Percentiles rank a stretch among this genome's conserved stretches.
Evolutionary conservation across 306 rosid genomes (phyloP).

Genomic region (Canavalia ensiformis): DNA sequence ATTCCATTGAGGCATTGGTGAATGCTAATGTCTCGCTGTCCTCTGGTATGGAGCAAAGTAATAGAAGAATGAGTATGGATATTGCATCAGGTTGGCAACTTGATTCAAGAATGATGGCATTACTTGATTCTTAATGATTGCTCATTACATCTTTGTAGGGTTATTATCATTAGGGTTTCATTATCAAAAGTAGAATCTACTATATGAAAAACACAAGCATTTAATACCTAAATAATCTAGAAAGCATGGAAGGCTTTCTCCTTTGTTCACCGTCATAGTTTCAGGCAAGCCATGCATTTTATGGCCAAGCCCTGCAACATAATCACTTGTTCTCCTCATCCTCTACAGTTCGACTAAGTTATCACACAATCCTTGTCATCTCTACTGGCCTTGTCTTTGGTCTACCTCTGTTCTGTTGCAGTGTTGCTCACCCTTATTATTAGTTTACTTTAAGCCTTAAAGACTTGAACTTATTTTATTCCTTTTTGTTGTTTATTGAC

Average conservation of each 20-base stretch:
- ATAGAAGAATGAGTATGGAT: conserved; percentile 68
- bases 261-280: too few relatives aligned
- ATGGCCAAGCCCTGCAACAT: too few relatives aligned
- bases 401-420: too few relatives aligned
- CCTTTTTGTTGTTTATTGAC: neutral
- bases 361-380: too few relatives aligned
- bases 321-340: too few relatives aligned
- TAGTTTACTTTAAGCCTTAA: neutral
- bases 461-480: neutral
- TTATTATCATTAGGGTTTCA: conserved; percentile 11
- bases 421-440: neutral
- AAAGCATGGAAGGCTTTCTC: neutral
- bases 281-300: too few relatives aligned
- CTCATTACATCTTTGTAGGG: conserved; percentile 8
- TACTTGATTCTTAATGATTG: conserved; percentile 28
- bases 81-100: conserved; percentile 74
- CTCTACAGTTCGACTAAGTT: too few relatives aligned
- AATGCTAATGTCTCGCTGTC: conserved; percentile 65
- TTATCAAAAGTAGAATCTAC: conserved; percentile 13
- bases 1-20: conserved; percentile 61
- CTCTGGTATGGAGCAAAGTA: conserved; percentile 72
- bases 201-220: conserved; percentile 15
- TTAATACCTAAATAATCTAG: conserved; percentile 18
- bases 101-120: conserved; percentile 41
- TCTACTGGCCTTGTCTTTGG: too few relatives aligned